Conservation (phyloP, 352 stramenopile genomes). For the Globisporangium ultimum region DNA sequence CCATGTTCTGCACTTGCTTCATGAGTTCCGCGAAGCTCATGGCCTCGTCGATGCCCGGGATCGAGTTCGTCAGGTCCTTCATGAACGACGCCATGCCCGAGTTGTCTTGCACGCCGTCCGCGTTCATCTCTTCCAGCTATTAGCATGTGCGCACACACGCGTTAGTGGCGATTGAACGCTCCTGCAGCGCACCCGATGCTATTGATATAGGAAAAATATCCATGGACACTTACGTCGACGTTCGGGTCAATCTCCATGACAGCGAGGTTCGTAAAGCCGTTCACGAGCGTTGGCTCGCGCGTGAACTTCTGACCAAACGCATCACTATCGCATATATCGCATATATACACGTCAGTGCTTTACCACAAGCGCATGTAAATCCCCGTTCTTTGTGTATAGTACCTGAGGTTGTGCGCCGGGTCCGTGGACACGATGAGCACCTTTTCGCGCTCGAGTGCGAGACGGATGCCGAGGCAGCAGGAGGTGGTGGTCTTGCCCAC, state of each 20-base stretch:
- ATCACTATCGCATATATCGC: conserved; percentile 66
- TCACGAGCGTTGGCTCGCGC: conserved; percentile 95
- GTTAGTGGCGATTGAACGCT: conserved; percentile 9
- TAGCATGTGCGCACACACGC: not conserved
- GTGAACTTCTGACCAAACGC: conserved; percentile 99
- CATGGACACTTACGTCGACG: conserved; percentile 53
- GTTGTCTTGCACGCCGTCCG: conserved; percentile 80
- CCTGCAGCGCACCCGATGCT: too few relatives aligned
- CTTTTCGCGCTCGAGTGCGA: conserved; percentile 90
- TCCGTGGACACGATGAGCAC: conserved; percentile 99
- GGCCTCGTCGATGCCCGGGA: conserved; percentile 98
- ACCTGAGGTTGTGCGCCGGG: conserved; percentile 98
- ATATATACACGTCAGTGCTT: not conserved
- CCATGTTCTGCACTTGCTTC: conserved; percentile 97
- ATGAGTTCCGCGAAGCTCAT: conserved; percentile 99
- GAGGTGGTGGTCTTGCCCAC: conserved; percentile 98
- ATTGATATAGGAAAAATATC: not conserved
- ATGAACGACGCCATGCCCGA: conserved; percentile 93
- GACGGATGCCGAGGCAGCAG: conserved; percentile 94
- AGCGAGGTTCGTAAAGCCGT: conserved; percentile 97
- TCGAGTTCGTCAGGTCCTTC: conserved; percentile 96
- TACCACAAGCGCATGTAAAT: not conserved
- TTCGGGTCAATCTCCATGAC: conserved; percentile 99
- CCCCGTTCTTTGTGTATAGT: not conserved
- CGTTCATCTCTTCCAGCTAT: conserved; percentile 81